Base-by-base conservation (phyloP, 2,329 filamentous ascomycete species). In the Didymella pomorum region DNA sequence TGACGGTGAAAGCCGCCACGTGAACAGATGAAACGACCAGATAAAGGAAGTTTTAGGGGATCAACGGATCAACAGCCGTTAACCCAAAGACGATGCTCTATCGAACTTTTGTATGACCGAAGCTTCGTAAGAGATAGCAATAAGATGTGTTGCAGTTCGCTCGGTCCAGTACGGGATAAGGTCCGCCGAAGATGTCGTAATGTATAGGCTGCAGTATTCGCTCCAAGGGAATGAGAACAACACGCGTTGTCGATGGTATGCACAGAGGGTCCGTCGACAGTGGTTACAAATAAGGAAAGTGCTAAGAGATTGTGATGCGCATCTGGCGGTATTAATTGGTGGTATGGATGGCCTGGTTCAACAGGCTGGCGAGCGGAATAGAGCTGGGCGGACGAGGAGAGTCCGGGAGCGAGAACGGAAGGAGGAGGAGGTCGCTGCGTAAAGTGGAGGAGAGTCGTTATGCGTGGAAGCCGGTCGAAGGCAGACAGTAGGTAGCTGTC, bases 281-380 rank as follows among this genome's bases (percentile, higher is more conserved):
- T 66, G 61, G 67, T 67, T 76, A 75, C 61, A 74, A 69, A 67
- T 69, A 79, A 79, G 70, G 72, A 78, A 79, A 79, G 59, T 58
- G 44, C 71, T 67, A 74, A 79, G 74, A 75, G 77, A 79, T 71
- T 77, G 78, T 79, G 66, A 68, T 76, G 72, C 73, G 78, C 78
- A 80, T 78, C 76, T 72, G 75, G 65, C 63, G 66, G 70, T 73
- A 78, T 77, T 77, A 77, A 73, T 71, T 72, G 65, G 45, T 31
- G 67, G 64, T 74, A 72, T 68, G 67, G 71, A 75, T 71, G 70
- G 71, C 73, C 70, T 73, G 75, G 64, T 62, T 76, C 74, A 76
- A 75, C 75, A 75, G 77, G 73, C 71, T 66, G 68, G 71, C 62
- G 63, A 65, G 42, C 56, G 56, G 57, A 60, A 62, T 64, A 45